Conservation (phyloP, 1,139 yeast genomes). For the Hemisphaericaspora subhashii region DNA sequence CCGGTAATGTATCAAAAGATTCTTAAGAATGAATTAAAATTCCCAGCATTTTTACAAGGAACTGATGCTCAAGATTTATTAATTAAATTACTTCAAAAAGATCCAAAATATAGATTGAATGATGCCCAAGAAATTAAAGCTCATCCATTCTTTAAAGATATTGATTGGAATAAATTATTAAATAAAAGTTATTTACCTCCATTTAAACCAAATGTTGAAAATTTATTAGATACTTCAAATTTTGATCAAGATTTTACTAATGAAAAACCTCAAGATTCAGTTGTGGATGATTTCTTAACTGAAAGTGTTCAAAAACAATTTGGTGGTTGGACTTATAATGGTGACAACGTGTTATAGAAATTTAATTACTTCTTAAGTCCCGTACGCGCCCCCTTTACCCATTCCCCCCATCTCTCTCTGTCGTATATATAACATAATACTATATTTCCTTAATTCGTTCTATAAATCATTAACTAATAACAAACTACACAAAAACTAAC, state of each 20-base stretch:
- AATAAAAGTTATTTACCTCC: conserved; percentile 94
- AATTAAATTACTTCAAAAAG: conserved; percentile 75
- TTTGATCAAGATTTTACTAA: conserved; percentile 91
- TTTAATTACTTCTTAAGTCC: not conserved
- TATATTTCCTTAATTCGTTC: not conserved
- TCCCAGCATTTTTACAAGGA: conserved; percentile 82
- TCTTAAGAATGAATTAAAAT: conserved; percentile 80
- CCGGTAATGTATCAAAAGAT: conserved; percentile 93
- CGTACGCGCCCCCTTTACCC: not conserved
- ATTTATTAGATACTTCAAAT: conserved; percentile 85
- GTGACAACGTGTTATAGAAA: conserved; percentile 36
- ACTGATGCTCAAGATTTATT: conserved; percentile 84
- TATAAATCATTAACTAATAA: not conserved
- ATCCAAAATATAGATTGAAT: conserved; percentile 75
- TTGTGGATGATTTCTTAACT: conserved; percentile 85
- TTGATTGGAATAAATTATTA: conserved; percentile 85
- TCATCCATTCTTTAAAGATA: conserved; percentile 85
- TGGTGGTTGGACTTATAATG: conserved; percentile 98
- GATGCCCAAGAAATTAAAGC: conserved; percentile 85
- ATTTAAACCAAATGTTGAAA: conserved; percentile 87
- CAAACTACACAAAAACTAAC: conserved; percentile 1
- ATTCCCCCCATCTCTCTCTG: not conserved
- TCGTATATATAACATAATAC: conserved; percentile 4
- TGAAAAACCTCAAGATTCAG: conserved; percentile 93
- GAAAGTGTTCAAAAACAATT: conserved; percentile 94